phyloP scores from a whole-genome alignment of 805 yeast species.

The Lachancea sp. region DNA sequence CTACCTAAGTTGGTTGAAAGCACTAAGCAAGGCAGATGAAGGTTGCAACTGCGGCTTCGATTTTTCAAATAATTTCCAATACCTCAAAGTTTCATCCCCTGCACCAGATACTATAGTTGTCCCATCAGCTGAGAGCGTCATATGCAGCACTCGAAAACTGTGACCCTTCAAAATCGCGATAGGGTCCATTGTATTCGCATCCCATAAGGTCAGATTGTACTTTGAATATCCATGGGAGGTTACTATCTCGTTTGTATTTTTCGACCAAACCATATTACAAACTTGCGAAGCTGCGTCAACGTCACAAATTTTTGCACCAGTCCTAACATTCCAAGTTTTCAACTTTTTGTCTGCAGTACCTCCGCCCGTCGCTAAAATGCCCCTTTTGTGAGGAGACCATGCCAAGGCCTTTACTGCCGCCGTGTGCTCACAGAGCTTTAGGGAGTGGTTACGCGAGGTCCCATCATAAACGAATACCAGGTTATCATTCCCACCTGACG shows the following conservation, averaged over 20 bases:
- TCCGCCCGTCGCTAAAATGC: slow-evolving; percentile 90
- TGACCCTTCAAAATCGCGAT: slow-evolving; percentile 92
- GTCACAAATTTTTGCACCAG: slow-evolving; percentile 66
- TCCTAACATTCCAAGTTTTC: slow-evolving; percentile 86
- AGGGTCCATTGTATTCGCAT: slow-evolving; percentile 85
- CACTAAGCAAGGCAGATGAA: slow-evolving; percentile 61
- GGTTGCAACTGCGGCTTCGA: slow-evolving; percentile 52
- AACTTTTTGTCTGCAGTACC: slow-evolving; percentile 91
- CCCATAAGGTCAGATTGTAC: slow-evolving; percentile 90
- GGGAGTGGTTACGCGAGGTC: slow-evolving; percentile 52
- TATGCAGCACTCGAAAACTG: slow-evolving; percentile 82
- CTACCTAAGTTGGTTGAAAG: slow-evolving; percentile 66
- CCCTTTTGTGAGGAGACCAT: slow-evolving; percentile 97
- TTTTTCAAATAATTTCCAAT: slow-evolving; percentile 92
- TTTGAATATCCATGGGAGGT: slow-evolving; percentile 92
- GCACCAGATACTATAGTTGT: slow-evolving; percentile 97
- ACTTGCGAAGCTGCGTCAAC: slow-evolving; percentile 96
- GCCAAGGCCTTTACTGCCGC: slow-evolving; percentile 97
- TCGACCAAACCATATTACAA: slow-evolving; percentile 90
- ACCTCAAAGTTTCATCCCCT: slow-evolving; percentile 92
- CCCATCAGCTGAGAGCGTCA: slow-evolving; percentile 92
- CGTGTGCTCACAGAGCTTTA: slow-evolving; percentile 71
- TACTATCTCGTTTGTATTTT: slow-evolving; percentile 84
- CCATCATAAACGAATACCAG: slow-evolving; percentile 84
- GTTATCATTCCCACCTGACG: slow-evolving; percentile 95